Base-by-base conservation (phyloP, 2,329 filamentous ascomycete species). In the Xylariaceae sp. region DNA sequence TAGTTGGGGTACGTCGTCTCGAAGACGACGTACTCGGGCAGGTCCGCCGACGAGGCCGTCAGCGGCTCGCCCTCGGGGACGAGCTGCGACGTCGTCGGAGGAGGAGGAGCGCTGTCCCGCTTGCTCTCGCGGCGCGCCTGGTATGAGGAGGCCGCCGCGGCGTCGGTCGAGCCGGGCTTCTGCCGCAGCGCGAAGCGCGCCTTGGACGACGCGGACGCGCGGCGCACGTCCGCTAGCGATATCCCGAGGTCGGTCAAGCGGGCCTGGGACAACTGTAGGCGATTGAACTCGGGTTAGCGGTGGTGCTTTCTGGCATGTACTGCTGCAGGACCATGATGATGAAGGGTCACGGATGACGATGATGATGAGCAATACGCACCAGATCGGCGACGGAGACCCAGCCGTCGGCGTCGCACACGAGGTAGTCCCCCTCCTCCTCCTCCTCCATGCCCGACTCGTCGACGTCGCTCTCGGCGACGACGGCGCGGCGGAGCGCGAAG, bases 1-100 rank as follows among this genome's bases (percentile, higher is more conserved):
- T 66, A 66, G 32, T 60, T 59, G 34, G 63, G 53, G 50, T 65
- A 66, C 3, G 63, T 61, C 6, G 62, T 65, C 47, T 65, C 61
- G 46, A 64, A 65, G 35, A 65, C 55, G 39, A 64, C 50, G 26
- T 63, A 56, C 27, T 63, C 59, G 8, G 63, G 63, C 5, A 65
- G 51, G 32, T 63, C 48, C 18, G 42, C 41, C 12, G 48, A 51
- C 28, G 56, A 52, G 25, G 52, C 44, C 5, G 48, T 57, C 24
- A 57, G 40, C 29, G 51, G 48, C 33, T 50, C 55, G 22, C 55
- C 49, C 30, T 59, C 49, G 12, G 50, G 46, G 13, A 55, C 52
- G 21, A 54, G 43, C 24, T 40, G 40, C 18, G 39, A 32, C 29
- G 42, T 45, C n/a, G n/a, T n/a, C 9, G 42, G 25, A 26, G 41